Base-by-base conservation (phyloP, 2,329 filamentous ascomycete species). In the Alternaria infectoria region DNA sequence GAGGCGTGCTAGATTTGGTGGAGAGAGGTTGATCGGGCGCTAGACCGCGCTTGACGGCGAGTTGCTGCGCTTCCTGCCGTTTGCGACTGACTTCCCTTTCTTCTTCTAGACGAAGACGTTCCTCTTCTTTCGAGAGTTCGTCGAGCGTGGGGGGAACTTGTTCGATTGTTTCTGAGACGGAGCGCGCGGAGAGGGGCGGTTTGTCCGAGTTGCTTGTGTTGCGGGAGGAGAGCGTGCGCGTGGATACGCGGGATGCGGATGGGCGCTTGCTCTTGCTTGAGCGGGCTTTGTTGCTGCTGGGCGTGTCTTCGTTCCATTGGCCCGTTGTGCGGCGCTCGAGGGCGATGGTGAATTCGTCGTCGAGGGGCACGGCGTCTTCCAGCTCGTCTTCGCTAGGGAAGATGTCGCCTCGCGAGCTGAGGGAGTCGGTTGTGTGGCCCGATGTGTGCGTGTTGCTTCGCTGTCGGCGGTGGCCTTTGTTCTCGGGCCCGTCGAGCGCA, bases 321-420 rank as follows among this genome's bases (percentile, higher is more conserved):
- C 81, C 82, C 1, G 86, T 88, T n/a, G 86, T 87, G 28, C 91
- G 88, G 56, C 91, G 88, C 64, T 93, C 90, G 65, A 97, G 84
- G 4, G 90, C 89, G 77, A 97, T 90, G 3, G 93, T 92, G 71
- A 98, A 96, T 74, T 97, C 94, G 75, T 97, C 95, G 72, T 95
- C 93, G 17, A 98, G 82, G 12, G 93, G 92, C n/a, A 97, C 88
- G 1, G 95, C 95, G 80, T 98, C 95, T 77, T 97, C 94, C 30
- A 77, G 69, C 62, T 96, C 93, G 57, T 94, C 93, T 73, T 97
- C 93, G 72, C 93, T 97, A 0, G 93, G 93, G 69, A 97, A 96
- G 12, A 98, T 83, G 80, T 98, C 95, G 2, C 93, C 93, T 50
- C 95, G 86, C 11, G 93, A 97, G 72, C 94, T 91, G 67, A 91